phyloP scores from a whole-genome alignment of 164 flowering plant genomes.

The Magnolia sinica region DNA sequence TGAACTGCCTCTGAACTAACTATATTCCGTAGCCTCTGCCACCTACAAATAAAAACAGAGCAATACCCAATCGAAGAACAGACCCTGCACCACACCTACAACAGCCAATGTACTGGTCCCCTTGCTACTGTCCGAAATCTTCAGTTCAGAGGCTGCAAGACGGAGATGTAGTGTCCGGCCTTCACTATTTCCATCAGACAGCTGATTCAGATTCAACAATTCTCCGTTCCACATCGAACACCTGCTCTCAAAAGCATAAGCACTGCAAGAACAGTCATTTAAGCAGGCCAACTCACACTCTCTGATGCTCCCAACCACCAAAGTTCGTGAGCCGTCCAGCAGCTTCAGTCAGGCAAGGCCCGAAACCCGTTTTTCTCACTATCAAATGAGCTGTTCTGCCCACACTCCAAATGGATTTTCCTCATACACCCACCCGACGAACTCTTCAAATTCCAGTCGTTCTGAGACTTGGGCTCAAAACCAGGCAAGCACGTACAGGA shows the following conservation, averaged over 20 bases:
- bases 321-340: not conserved
- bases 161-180: not conserved
- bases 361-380: not conserved
- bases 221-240: not conserved
- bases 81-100: conserved; percentile 15
- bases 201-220: not conserved
- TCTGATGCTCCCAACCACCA: not conserved
- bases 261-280: conserved; percentile 19
- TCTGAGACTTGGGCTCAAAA: not conserved
- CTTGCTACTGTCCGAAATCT: not conserved
- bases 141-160: conserved; percentile 3
- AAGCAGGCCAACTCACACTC: conserved; percentile 16
- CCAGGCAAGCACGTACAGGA: no score
- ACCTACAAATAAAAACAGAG: not conserved
- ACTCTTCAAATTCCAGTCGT: conserved; percentile 12
- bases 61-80: not conserved
- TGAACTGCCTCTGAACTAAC: conserved; percentile 18
- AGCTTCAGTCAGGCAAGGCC: not conserved
- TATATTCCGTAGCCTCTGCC: conserved; percentile 9
- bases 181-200: not conserved
- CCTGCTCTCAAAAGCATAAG: conserved; percentile 8
- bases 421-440: conserved; percentile 24
- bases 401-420: conserved; percentile 17
- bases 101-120: conserved; percentile 7
- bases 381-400: not conserved